These are phyloP conservation scores for Thermothielavioides terrestris DNA, from an alignment of 495 filamentous ascomycete genomes.

Conservation along the genomic window DNA sequence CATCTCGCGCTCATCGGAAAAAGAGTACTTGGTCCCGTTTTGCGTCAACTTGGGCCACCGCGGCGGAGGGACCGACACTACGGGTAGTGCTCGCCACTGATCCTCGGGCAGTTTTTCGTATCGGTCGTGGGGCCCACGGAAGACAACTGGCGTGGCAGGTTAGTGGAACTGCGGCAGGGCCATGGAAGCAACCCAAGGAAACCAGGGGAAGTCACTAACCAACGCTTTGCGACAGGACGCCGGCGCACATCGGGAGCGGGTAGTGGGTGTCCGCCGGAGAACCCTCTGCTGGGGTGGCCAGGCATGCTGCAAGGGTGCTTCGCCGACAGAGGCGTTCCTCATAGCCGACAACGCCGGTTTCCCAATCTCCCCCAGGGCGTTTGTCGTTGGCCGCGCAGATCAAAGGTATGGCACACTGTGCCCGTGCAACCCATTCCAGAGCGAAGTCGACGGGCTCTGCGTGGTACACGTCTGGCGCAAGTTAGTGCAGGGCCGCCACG, in stretches of 20 bases:
- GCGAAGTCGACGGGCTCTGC: constrained; percentile 65
- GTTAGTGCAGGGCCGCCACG: constrained; percentile 6
- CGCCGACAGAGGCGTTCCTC: constrained; percentile 62
- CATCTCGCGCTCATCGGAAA: constrained; percentile 56
- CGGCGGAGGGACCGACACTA: constrained; percentile 63
- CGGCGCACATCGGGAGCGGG: constrained; percentile 56
- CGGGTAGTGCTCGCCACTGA: constrained; percentile 46
- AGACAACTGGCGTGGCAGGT: constrained; percentile 29
- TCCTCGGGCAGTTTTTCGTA: constrained; percentile 38
- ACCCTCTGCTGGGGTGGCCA: constrained; percentile 45
- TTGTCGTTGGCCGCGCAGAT: constrained; percentile 70
- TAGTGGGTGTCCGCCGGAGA: constrained; percentile 46
- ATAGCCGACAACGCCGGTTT: constrained; percentile 59
- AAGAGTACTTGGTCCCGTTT: constrained; percentile 56
- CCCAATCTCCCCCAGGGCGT: constrained; percentile 68
- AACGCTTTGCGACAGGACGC: constrained; percentile 57
- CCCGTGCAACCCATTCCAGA: constrained; percentile 45
- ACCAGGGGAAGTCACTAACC: constrained; percentile 35
- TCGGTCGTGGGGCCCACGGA: constrained; percentile 38
- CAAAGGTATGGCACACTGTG: constrained; percentile 46
- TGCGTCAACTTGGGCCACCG: constrained; percentile 62
- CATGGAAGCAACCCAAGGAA: constrained; percentile 1
- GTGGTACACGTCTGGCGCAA: constrained; percentile 42
- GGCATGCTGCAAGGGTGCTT: constrained; percentile 58
- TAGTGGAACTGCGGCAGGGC: neutral